Conservation (phyloP, 2,329 filamentous ascomycete species). For the Phoma herbarum region DNA sequence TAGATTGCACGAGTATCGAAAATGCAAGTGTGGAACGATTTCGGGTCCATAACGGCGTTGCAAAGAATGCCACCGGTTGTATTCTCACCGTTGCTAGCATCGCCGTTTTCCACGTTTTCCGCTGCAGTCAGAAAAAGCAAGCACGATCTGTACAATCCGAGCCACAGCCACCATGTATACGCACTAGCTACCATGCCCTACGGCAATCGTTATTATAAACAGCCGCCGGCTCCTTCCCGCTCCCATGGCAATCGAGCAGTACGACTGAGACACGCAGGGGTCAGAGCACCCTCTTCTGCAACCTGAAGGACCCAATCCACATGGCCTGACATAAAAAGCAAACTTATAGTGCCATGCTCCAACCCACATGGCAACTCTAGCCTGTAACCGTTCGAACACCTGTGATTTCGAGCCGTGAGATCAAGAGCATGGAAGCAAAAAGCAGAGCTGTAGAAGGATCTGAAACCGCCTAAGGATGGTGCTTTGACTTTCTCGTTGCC, state of each 20-base stretch:
- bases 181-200: too few species aligned
- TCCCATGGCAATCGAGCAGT: too few species aligned
- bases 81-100: background rate
- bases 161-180: background rate
- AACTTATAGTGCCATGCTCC: background rate
- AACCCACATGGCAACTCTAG: background rate
- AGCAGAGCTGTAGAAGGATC: background rate
- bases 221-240: background rate
- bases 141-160: background rate
- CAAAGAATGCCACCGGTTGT: background rate
- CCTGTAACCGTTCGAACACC: too few species aligned
- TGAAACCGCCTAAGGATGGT: background rate
- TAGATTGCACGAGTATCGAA: background rate
- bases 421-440: background rate
- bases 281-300: too few species aligned
- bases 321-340: background rate
- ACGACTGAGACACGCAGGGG: too few species aligned
- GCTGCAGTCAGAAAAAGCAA: slow-evolving; percentile 4
- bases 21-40: slow-evolving; percentile 8
- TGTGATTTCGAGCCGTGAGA: too few species aligned
- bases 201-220: background rate
- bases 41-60: background rate
- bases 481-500: too few species aligned
- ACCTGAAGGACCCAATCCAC: too few species aligned
- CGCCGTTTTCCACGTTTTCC: slow-evolving; percentile 6